Evolutionary conservation across 768 basidiomycete genomes (phyloP), one percentile per base, ranked within the genome.

Genomic region (Boletus rubescentipes): DNA sequence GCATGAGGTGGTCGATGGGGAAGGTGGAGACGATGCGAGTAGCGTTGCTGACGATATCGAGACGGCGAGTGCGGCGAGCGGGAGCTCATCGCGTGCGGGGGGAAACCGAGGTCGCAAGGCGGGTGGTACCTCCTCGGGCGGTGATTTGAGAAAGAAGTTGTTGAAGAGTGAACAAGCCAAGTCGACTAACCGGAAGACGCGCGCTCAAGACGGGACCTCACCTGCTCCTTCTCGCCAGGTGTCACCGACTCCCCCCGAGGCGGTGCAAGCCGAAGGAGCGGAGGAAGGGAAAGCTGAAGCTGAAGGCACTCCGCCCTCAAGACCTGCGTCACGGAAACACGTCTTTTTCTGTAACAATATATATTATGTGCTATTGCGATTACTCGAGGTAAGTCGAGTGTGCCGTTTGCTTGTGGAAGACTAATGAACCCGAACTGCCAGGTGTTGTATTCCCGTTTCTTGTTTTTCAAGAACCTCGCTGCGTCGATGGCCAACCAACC

Each of bases 301-400:
- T 37, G 62, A 64, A 35, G 16, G 34, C 7, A 9, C 36, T 31
- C 36, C 49, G 18, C 68, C 68, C n/a, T 68, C 69, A 48, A 65
- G 69, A 18, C 55, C 59, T 0, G 68, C 71, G 0, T 67, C 82
- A 52, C 78, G 79, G 46, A 79, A 80, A 51, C 74, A 70, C 42
- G 79, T 84, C 34, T 93, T 98, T 73, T 98, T 92, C 72, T 85
- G 86, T 54, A 98, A 97, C 72, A 93, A 91, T 18, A 79, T 85
- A 21, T 92, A 92, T 65, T 99, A 98, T 74, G 82, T 83, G 10
- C 73, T 98, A 21, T 72, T 98, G 62, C 83, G 96, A 32, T 75
- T 95, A 45, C 69, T 98, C 38, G 89, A 98, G 85, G 96, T 93
- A 54, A 44, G 86, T 68, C 11, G 15, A 9, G 2, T n/a, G 12